Evolutionary conservation across 1,284 basidiomycete species (phyloP), one percentile per base, ranked within the genome.

Genomic region (Malassezia equina): DNA sequence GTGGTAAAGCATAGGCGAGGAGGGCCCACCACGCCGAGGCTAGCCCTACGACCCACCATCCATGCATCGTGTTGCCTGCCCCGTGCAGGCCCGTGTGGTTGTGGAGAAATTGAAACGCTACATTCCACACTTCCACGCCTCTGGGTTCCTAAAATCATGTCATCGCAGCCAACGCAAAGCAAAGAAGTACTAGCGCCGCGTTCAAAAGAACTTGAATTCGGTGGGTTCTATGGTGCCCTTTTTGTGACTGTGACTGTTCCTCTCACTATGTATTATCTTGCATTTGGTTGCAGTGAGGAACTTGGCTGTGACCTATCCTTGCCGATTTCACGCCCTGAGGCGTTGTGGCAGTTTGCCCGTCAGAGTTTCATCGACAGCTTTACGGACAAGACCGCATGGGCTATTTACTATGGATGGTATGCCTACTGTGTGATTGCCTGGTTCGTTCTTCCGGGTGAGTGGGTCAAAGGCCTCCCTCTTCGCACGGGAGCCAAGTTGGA

Each of bases 401-500:
- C 81, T 25, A 80, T 87, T 28, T 98, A 96, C 77, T 75, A 86
- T 50, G 86, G 75, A 0, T 98, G 93, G 93, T 96, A 96, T 76
- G 77, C 82, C 15, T 98, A 86, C 77, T 85, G 82, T 61, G 82
- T 96, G 39, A 75, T 82, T 2, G 81, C 87, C 8, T 95, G 90
- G 90, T 79, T 78, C 8, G 68, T 91, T 31, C 78, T 98, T 7
- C 94, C 94, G 0, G 91, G 89, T 7, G 86, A 90, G 62, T 82
- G 82, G 80, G 80, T 94, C 11, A 79, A 88, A 58, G 94, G 94
- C 12, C 82, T 80, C 7, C 78, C 81, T 19, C 76, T 96, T 63
- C 80, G 94, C 40, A 85, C 84, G 36, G 93, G 93, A 0, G 84
- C 80, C 64, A 84, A 86, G 73, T 55, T 72, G 9, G 78, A 79